Percentiles rank a stretch among this genome's conserved stretches.
These are phyloP conservation scores for Elongisporangium prolatum DNA, from an alignment of 352 stramenopile species.

Conservation along the genomic window DNA sequence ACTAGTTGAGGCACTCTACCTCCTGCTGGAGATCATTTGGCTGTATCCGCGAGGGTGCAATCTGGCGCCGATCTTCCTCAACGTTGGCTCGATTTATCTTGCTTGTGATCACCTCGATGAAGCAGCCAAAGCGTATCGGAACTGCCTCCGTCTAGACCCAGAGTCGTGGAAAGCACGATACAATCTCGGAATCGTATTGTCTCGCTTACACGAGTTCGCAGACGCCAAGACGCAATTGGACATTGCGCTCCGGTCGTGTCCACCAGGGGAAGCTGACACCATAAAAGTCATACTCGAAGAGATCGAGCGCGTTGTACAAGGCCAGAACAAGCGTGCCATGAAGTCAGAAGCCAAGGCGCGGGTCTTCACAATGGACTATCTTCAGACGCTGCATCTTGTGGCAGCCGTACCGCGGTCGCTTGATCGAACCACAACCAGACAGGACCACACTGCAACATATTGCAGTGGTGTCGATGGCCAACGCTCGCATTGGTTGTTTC, in stretches of 20 bases:
- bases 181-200: constrained; percentile 42
- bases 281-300: constrained; percentile 34
- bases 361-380: constrained; percentile 42
- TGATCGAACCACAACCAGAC: constrained; percentile 2
- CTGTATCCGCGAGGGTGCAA: constrained; percentile 25
- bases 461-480: constrained; percentile 9
- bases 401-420: neutral
- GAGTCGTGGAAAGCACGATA: constrained; percentile 38
- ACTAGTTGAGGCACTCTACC: constrained; percentile 42
- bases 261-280: constrained; percentile 11
- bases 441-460: constrained; percentile 20
- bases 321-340: constrained; percentile 28
- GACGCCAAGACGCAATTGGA: constrained; percentile 42
- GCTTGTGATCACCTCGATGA: constrained; percentile 43
- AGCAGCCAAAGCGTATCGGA: constrained; percentile 41
- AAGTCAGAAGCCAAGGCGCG: constrained; percentile 24
- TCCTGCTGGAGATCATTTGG: constrained; percentile 52
- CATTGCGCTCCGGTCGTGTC: constrained; percentile 15
- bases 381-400: constrained; percentile 29
- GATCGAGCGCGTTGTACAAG: constrained; percentile 32
- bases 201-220: constrained; percentile 41
- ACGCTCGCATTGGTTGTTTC: constrained; percentile 21
- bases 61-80: constrained; percentile 36
- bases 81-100: constrained; percentile 52
- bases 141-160: constrained; percentile 32